Percentiles rank a stretch among this genome's conserved stretches.
Evolutionary conservation across 768 basidiomycete genomes (phyloP).

Genomic region (Mrakia gelida): DNA sequence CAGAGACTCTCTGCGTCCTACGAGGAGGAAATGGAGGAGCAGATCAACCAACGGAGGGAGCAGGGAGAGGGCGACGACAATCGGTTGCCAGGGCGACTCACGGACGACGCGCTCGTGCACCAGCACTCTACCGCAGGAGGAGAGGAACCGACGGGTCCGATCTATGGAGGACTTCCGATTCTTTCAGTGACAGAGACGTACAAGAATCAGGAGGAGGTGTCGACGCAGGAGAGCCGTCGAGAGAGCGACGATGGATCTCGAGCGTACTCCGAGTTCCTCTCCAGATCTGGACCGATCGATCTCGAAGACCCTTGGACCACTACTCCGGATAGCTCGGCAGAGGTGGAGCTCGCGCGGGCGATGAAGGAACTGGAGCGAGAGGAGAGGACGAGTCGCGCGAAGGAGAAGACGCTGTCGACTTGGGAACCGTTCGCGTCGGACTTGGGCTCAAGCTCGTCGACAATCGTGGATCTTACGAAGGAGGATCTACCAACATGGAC

Average conservation of each 20-base stretch:
- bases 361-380: not conserved
- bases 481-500: not conserved
- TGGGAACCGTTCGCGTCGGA: not conserved
- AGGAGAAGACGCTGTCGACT: not conserved
- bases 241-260: not conserved
- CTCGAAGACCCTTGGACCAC: no score
- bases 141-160: not conserved
- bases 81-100: not conserved
- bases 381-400: not conserved
- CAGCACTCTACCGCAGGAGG: not conserved
- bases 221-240: conserved; percentile 8
- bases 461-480: no score
- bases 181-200: no score
- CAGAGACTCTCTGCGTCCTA: not conserved
- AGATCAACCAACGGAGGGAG: not conserved
- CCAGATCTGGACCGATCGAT: not conserved
- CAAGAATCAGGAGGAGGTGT: no score
- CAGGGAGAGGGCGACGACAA: not conserved
- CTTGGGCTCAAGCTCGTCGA: not conserved
- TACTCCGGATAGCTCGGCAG: not conserved
- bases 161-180: not conserved
- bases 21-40: not conserved
- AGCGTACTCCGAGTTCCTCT: not conserved
- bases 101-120: not conserved
- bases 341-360: not conserved